These are phyloP conservation scores for Sporothrix luriei DNA, from an alignment of 2,329 filamentous ascomycete genomes.

Conservation along the genomic window DNA sequence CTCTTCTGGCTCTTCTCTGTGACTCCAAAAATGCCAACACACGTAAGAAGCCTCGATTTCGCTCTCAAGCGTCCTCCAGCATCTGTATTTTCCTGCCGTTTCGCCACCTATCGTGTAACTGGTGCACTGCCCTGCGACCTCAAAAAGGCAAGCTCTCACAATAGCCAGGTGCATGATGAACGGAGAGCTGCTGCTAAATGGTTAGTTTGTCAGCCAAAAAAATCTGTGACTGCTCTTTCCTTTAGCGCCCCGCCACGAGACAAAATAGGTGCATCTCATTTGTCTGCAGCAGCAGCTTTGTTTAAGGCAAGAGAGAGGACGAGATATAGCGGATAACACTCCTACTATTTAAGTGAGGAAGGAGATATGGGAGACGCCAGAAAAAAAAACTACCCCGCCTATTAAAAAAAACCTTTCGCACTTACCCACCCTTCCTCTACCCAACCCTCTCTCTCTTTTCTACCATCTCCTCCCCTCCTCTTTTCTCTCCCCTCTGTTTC, in stretches of 20 bases:
- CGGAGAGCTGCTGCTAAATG: not conserved
- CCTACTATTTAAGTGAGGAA: not conserved
- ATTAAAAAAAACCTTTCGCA: slow-evolving; percentile 33
- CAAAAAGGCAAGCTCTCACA: not conserved
- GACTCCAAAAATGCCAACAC: slow-evolving; percentile 1
- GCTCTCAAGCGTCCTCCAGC: not conserved
- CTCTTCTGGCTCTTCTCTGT: not conserved
- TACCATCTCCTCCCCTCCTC: slow-evolving; percentile 23
- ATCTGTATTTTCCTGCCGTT: not conserved
- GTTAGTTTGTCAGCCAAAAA: slow-evolving; percentile 29
- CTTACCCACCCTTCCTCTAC: slow-evolving; percentile 31
- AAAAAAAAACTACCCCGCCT: slow-evolving; percentile 35
- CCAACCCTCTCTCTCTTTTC: slow-evolving; percentile 25
- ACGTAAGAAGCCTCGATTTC: slow-evolving; percentile 8
- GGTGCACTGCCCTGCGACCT: not conserved
- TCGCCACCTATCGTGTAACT: not conserved
- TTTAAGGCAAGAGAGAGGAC: slow-evolving; percentile 24
- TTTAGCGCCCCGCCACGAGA: slow-evolving; percentile 28
- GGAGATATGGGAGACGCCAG: slow-evolving; percentile 22
- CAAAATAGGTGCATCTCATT: slow-evolving; percentile 29
- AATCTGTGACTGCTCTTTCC: slow-evolving; percentile 18
- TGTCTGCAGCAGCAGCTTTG: slow-evolving; percentile 20
- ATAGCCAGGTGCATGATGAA: not conserved
- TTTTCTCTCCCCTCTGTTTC: slow-evolving; percentile 27
- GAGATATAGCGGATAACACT: slow-evolving; percentile 19